Base-by-base conservation (phyloP, 305 asterid species). In the Solanum hybrid region DNA sequence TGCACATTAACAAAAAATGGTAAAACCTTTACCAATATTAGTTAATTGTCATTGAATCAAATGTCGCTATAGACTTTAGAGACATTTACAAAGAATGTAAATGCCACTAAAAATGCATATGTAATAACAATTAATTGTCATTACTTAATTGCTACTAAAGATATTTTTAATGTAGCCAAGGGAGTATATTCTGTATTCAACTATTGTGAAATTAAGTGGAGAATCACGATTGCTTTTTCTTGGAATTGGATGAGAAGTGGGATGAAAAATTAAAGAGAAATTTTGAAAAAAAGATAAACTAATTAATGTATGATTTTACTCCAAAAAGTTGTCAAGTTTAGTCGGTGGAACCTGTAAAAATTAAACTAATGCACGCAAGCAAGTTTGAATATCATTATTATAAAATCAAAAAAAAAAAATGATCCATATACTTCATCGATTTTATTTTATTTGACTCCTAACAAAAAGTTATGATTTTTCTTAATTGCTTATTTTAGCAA, bases 401-500 rank as follows among this genome's bases (percentile, higher is more conserved):
- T 24, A 66, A 66, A 66, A 9, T n/a, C 0, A 22, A 22, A 24
- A 45, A 42, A 5, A 17, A 69, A 19, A 60, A 60, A 29, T 19
- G 71, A 60, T 60, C 71, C 71, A 60, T 19, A 60, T 7, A 60
- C 11, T 60, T 60, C 71, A 19, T 19, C 2, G 26, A 19, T 60
- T 60, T 19, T 19, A 60, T 60, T 31, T 31, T 29, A 29, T 29
- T 19, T 19, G 26, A 60, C 11, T 8, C 5, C 71, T 7, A 19
- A 3, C 0, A 3, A 1, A 19, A 60, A 19, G 10, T 60, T 19
- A 1, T 7, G n/a, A 0, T 60, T 19, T 60, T 1, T 60, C 26
- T 60, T 60, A 19, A 3, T 60, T 60, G 10, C n/a, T 19, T 7
- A 60, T 60, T 60, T 60, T 60, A 60, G 11, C 26, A 60, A 60